Base-by-base conservation (phyloP, 768 basidiomycete genomes). In the Naematelia aurantialba region DNA sequence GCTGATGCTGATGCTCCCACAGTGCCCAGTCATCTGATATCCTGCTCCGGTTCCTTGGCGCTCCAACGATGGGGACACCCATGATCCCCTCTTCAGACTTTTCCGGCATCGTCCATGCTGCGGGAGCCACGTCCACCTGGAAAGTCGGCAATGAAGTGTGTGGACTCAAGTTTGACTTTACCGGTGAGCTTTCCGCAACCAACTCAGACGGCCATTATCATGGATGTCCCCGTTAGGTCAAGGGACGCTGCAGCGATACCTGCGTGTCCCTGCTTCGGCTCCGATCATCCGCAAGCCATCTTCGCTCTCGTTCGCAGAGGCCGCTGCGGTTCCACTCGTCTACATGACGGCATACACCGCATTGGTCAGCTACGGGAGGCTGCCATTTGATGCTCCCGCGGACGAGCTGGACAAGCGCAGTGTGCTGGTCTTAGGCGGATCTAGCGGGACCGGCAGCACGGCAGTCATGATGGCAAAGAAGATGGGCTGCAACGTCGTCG, bases 391-490 rank as follows among this genome's bases (percentile, higher is more conserved):
- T 8, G 55, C 60, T 8, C 8, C 27, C 1, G 61, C 58, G 0
- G 70, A 87, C n/a, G 82, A 87, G 68, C 66, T 78, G 22, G 84
- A 82, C 1, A 84, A 85, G 66, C n/a, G 58, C 14, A 80, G 81
- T 1, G 78, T 89, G 2, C 82, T 89, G 63, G 78, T 90, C 67
- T 85, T 87, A 56, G 87, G 87, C 0, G 88, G 86, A 3, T 85
- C 84, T 52, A 83, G 85, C 0, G 77, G 84, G 12, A 85, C 88
- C 1, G 88, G 88, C 3, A 78, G 81, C n/a, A 82, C 82, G 63
- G 87, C 86, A 0, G 85, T 89, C 49, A 87, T 89, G 71, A 70
- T 89, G 10, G 86, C 87, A 5, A 89, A 88, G 68, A 80, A 82
- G 0, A 79, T 79, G 60, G 85, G 85, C 2, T 83, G 83, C 55